Percentiles rank a stretch among this genome's conserved stretches.
phyloP scores from a whole-genome alignment of 805 yeast genomes.

The Candida orba region DNA sequence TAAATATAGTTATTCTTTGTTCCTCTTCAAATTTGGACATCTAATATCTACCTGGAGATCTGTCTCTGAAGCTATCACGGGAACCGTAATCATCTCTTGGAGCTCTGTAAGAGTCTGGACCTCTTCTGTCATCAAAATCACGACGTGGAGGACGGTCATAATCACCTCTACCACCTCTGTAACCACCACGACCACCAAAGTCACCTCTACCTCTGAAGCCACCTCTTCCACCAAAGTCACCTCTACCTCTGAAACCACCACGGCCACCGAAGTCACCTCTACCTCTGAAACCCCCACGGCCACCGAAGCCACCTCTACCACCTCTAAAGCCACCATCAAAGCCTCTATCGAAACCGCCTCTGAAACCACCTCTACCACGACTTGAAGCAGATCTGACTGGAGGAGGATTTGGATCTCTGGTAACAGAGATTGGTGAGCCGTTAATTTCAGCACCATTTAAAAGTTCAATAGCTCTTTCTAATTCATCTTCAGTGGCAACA shows the following conservation, averaged over 20 bases:
- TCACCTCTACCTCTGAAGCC: conserved; percentile 20
- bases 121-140: conserved; percentile 9
- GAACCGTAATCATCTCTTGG: conserved; percentile 30
- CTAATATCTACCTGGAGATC: conserved; percentile 72
- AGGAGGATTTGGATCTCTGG: conserved; percentile 61
- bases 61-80: conserved; percentile 52
- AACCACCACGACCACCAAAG: conserved; percentile 4
- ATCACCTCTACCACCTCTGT: conserved; percentile 2
- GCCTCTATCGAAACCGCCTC: conserved; percentile 38
- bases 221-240: conserved; percentile 9
- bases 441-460: conserved; percentile 66
- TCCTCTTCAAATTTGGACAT: not conserved
- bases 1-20: not conserved
- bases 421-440: conserved; percentile 64
- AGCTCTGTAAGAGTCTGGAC: conserved; percentile 11
- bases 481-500: conserved; percentile 58
- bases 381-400: conserved; percentile 40
- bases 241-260: conserved; percentile 6
- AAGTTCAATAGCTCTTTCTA: conserved; percentile 66
- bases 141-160: conserved; percentile 11
- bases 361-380: conserved; percentile 30
- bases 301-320: conserved; percentile 3
- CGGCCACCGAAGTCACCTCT: conserved; percentile 2
- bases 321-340: conserved; percentile 13
- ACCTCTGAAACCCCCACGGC: conserved; percentile 3